These are phyloP conservation scores for Cercospora zeae-maydis DNA, from an alignment of 2,329 filamentous ascomycete genomes.

Conservation along the genomic window DNA sequence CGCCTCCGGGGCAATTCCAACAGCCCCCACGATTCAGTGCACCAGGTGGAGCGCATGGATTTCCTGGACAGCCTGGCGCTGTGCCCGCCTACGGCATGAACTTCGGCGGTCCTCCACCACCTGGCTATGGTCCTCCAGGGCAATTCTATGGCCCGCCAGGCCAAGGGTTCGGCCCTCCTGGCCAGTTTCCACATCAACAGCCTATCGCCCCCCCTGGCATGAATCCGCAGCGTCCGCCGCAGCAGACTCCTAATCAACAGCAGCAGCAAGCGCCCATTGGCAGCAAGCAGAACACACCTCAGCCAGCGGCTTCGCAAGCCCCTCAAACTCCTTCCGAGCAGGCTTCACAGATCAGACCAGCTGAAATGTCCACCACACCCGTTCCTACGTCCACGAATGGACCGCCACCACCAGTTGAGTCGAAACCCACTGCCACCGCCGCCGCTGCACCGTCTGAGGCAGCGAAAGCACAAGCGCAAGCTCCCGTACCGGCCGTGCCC, in stretches of 20 bases:
- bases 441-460: slow-evolving; percentile 52
- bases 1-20: slow-evolving; percentile 39
- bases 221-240: slow-evolving; percentile 43
- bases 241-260: slow-evolving; percentile 30
- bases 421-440: slow-evolving; percentile 61
- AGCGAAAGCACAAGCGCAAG: slow-evolving; percentile 35
- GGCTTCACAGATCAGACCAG: slow-evolving; percentile 32
- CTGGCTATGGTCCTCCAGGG: slow-evolving; percentile 29
- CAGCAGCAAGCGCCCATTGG: slow-evolving; percentile 36
- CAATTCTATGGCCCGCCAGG: slow-evolving; percentile 16
- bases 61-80: slow-evolving; percentile 42
- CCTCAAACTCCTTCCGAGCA: slow-evolving; percentile 9
- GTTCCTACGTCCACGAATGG: slow-evolving; percentile 45
- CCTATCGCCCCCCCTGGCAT: slow-evolving; percentile 50
- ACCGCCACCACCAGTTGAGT: slow-evolving; percentile 60
- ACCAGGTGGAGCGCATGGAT: slow-evolving; percentile 43
- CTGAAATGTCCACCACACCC: slow-evolving; percentile 39
- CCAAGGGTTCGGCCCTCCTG: slow-evolving; percentile 32
- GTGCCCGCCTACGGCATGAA: slow-evolving; percentile 55
- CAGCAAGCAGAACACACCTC: slow-evolving; percentile 37
- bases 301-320: slow-evolving; percentile 27
- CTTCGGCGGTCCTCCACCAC: slow-evolving; percentile 61
- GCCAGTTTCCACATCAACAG: slow-evolving; percentile 48
- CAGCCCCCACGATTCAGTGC: slow-evolving; percentile 49
- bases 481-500: slow-evolving; percentile 27